A percentile compares a stretch with the other conserved stretches of the same genome.
Evolutionary conservation across 2,329 filamentous ascomycete species (phyloP).

Genomic region (Diplodia corticola): DNA sequence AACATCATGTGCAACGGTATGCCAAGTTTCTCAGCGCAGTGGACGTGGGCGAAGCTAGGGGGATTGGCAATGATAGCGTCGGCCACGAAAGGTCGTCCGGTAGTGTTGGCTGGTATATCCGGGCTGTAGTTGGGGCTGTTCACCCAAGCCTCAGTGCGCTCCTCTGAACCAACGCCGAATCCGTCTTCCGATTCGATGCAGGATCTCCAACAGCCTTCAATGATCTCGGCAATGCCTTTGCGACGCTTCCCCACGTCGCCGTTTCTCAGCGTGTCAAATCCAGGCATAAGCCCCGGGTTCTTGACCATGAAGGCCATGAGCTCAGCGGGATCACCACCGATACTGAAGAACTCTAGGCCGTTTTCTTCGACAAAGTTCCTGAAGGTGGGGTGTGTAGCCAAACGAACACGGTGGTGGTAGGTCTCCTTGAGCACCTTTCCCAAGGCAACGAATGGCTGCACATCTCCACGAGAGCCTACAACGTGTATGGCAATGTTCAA

Average conservation of each 20-base stretch:
- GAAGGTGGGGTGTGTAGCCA: conserved; percentile 53
- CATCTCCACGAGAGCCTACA: conserved; percentile 51
- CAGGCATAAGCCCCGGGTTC: conserved; percentile 82
- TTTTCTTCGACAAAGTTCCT: conserved; percentile 52
- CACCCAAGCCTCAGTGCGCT: conserved; percentile 55
- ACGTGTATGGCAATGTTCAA: conserved; percentile 53
- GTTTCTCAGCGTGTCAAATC: conserved; percentile 71
- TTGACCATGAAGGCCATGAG: conserved; percentile 83
- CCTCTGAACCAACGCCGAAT: conserved; percentile 50
- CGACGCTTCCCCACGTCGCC: conserved; percentile 76
- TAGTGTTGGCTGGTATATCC: conserved; percentile 35
- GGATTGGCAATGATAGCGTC: conserved; percentile 80
- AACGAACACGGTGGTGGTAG: conserved; percentile 49
- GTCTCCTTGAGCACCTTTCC: conserved; percentile 52
- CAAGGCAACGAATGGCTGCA: conserved; percentile 53
- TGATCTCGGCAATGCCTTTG: conserved; percentile 72
- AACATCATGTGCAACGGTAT: conserved; percentile 85
- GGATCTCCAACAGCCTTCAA: conserved; percentile 84
- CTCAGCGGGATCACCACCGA: conserved; percentile 51
- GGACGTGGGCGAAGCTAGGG: conserved; percentile 73
- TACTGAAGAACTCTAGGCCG: conserved; percentile 54
- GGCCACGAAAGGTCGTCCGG: conserved; percentile 69
- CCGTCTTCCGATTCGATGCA: conserved; percentile 80
- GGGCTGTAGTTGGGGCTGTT: conserved; percentile 44
- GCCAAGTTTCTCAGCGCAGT: conserved; percentile 72